Evolutionary conservation across 768 basidiomycete genomes (phyloP), one percentile per base, ranked within the genome.

Genomic region (Panaeolus papilionaceus): DNA sequence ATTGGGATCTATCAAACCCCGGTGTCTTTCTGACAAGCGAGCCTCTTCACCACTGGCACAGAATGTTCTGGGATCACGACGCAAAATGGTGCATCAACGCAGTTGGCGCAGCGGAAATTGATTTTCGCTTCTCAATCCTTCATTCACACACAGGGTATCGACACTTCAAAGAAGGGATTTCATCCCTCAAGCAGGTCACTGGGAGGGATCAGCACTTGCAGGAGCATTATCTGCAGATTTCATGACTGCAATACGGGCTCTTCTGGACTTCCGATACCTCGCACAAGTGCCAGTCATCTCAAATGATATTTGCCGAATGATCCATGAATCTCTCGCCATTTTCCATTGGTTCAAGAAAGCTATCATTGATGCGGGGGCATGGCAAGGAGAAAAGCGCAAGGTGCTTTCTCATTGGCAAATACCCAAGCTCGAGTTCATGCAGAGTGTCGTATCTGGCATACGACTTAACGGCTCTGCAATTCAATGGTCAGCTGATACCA

Each of bases 401-500:
- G 62, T 73, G 4, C 75, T 78, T 16, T 23, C 75, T 4, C 68
- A 82, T 61, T 83, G 75, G 69, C 51, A 75, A n/a, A 82, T 84
- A 42, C 80, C 78, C 0, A 84, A 84, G 66, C 75, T 82, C 28
- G 79, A 81, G 63, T 66, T 78, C 9, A 68, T 81, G 40, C 79
- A 80, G 12, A 76, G 72, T 40, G 71, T 81, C 11, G 18, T 61
- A 1, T 20, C 39, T 0, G 77, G 71, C 62, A 77, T 76, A n/a
- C 47, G 66, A 2, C 38, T 28, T 0, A 74, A 72, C 40, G 81
- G 80, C 3, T 72, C 69, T 11, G 62, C 75, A 1, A 69, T 73
- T 14, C 76, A 83, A 62, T 79, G 73, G 71, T 75, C 80, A 61
- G 72, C 75, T 1, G 75, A 82, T 69, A 66, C 73, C 14, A 77